Evolutionary conservation across 2,329 filamentous ascomycete species (phyloP).

Genomic region (Paraconiothyrium sp.): DNA sequence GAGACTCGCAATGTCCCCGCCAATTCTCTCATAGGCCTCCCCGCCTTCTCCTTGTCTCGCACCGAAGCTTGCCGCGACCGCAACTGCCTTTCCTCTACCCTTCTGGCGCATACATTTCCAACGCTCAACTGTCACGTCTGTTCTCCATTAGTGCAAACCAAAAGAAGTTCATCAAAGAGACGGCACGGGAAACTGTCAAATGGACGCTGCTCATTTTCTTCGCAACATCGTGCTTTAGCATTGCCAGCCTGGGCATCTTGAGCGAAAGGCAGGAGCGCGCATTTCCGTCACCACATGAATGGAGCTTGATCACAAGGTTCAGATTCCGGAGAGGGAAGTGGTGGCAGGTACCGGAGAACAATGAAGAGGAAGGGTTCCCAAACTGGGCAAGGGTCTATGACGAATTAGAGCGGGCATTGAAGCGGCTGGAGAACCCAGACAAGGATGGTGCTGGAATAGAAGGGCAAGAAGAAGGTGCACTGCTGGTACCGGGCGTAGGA

Average conservation of each 20-base stretch:
- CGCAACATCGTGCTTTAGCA: constrained; percentile 66
- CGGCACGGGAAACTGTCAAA: constrained; percentile 74
- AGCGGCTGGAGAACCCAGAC: constrained; percentile 73
- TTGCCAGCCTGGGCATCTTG: constrained; percentile 72
- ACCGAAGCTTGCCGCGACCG: constrained; percentile 61
- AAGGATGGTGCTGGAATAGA: constrained; percentile 73
- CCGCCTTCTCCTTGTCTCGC: constrained; percentile 59
- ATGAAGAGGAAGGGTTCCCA: constrained; percentile 67
- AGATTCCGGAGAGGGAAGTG: constrained; percentile 67
- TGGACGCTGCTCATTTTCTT: constrained; percentile 74
- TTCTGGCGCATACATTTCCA: constrained; percentile 53
- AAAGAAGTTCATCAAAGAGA: constrained; percentile 74
- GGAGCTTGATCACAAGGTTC: constrained; percentile 76
- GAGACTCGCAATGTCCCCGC: constrained; percentile 49
- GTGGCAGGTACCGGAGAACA: constrained; percentile 61
- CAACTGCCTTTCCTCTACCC: constrained; percentile 73
- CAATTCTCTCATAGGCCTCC: constrained; percentile 68
- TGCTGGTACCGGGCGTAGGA: constrained; percentile 44
- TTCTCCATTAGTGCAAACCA: constrained; percentile 76
- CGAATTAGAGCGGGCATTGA: constrained; percentile 67
- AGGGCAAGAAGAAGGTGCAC: constrained; percentile 65
- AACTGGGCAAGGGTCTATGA: constrained; percentile 76
- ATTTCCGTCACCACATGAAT: constrained; percentile 85
- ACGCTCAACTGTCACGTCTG: constrained; percentile 68
- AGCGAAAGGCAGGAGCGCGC: constrained; percentile 79